These are phyloP conservation scores for Danielia oregonensis DNA, from an alignment of 805 yeast species.

Conservation along the genomic window DNA sequence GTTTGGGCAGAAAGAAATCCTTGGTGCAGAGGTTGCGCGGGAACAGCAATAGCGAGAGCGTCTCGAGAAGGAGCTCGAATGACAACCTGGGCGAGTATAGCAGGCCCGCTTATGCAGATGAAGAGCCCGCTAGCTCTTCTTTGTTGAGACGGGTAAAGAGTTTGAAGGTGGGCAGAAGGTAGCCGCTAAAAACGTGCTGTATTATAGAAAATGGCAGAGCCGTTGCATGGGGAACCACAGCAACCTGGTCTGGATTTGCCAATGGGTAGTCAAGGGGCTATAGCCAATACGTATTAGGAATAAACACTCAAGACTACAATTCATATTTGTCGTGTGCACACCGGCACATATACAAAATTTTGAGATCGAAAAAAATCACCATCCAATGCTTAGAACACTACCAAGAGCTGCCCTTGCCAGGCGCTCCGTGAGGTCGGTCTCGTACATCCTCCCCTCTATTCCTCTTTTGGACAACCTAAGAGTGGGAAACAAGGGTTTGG, in stretches of 20 bases:
- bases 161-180: slow-evolving; percentile 68
- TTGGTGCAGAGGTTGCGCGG: slow-evolving; percentile 61
- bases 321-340: too few relatives aligned
- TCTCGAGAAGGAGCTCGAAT: slow-evolving; percentile 29
- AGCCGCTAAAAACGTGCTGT: slow-evolving; percentile 5
- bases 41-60: slow-evolving; percentile 29
- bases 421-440: slow-evolving; percentile 17
- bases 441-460: slow-evolving; percentile 34
- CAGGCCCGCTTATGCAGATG: slow-evolving; percentile 14
- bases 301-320: too few relatives aligned
- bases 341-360: too few relatives aligned
- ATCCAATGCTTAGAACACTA: too few relatives aligned
- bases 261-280: too few relatives aligned
- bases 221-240: not conserved
- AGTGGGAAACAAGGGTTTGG: slow-evolving; percentile 32
- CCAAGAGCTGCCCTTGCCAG: too few relatives aligned
- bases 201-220: slow-evolving; percentile 2
- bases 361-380: too few relatives aligned
- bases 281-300: too few relatives aligned
- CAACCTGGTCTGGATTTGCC: too few relatives aligned
- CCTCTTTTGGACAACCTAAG: slow-evolving; percentile 27
- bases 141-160: slow-evolving; percentile 84
- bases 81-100: slow-evolving; percentile 17
- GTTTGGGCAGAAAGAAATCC: slow-evolving; percentile 80
- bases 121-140: slow-evolving; percentile 28